Percentiles rank a stretch among this genome's conserved stretches.
phyloP scores from a whole-genome alignment of 768 basidiomycete species.

The Trametes coccinea region DNA sequence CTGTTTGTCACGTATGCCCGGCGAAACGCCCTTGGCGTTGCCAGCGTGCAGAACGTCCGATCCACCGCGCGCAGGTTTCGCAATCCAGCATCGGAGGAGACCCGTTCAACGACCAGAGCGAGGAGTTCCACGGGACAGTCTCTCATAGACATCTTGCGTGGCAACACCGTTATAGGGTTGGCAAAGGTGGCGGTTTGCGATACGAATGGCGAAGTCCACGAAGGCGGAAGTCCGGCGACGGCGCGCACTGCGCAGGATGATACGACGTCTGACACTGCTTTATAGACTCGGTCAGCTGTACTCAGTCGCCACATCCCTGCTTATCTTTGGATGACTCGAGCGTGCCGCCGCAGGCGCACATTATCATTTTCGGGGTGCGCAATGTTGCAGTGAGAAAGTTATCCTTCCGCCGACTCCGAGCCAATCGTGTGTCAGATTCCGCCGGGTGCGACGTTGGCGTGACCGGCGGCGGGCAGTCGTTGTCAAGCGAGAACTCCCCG shows the following conservation, averaged over 20 bases:
- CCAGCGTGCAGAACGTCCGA: constrained; percentile 17
- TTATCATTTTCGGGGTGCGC: background rate
- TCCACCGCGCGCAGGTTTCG: constrained; percentile 16
- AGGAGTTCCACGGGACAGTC: constrained; percentile 20
- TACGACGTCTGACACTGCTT: background rate
- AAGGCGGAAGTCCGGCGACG: too few relatives aligned
- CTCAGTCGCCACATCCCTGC: background rate
- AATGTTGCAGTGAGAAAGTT: too few relatives aligned
- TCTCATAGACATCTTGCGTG: constrained; percentile 3
- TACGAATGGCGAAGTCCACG: too few relatives aligned
- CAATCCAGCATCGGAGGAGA: constrained; percentile 6
- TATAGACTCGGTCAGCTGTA: background rate
- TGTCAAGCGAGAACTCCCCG: background rate
- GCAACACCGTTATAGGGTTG: background rate
- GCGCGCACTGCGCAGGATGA: background rate
- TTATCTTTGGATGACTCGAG: background rate
- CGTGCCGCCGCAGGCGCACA: background rate
- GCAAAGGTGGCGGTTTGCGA: too few relatives aligned
- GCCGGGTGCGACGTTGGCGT: background rate
- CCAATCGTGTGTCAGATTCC: background rate
- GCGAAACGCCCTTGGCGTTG: constrained; percentile 17
- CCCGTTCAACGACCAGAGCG: constrained; percentile 9
- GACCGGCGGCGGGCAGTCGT: background rate
- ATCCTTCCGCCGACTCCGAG: background rate
- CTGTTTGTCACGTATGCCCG: constrained; percentile 16